These are phyloP conservation scores for Colletotrichum siamense DNA, from an alignment of 2,329 filamentous ascomycete species.

Conservation along the genomic window DNA sequence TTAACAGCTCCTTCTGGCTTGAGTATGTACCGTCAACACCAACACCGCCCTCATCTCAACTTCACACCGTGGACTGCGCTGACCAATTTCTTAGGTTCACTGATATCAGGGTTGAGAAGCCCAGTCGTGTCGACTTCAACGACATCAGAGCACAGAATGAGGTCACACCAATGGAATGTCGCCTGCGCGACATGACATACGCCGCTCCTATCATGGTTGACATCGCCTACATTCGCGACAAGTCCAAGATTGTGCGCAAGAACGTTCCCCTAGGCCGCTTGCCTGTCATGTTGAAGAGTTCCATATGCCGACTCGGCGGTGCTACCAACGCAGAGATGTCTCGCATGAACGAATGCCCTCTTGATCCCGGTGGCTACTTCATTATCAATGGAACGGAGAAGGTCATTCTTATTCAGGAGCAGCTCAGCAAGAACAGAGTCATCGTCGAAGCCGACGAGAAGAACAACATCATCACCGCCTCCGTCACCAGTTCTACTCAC, in stretches of 20 bases:
- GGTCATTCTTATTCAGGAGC: conserved; percentile 97
- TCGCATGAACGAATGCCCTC: conserved; percentile 89
- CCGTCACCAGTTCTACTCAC: conserved; percentile 96
- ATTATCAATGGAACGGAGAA: conserved; percentile 98
- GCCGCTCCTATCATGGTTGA: conserved; percentile 93
- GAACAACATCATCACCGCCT: conserved; percentile 92
- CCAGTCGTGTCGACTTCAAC: conserved; percentile 79
- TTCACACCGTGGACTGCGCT: not conserved
- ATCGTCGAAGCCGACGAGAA: conserved; percentile 94
- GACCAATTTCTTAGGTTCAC: conserved; percentile 59
- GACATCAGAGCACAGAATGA: conserved; percentile 73
- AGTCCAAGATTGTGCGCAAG: conserved; percentile 74
- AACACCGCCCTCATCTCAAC: not conserved
- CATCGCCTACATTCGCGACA: conserved; percentile 86
- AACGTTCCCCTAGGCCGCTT: conserved; percentile 86
- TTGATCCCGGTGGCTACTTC: conserved; percentile 97
- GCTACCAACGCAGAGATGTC: conserved; percentile 91
- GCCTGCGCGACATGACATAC: conserved; percentile 97
- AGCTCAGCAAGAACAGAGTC: conserved; percentile 98
- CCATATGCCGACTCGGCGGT: conserved; percentile 84
- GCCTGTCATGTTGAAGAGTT: conserved; percentile 96
- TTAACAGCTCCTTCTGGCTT: conserved; percentile 90
- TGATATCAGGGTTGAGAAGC: conserved; percentile 85
- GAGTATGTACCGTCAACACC: conserved; percentile 53
- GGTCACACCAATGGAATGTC: conserved; percentile 95